Conservation (phyloP, 2,329 filamentous ascomycete genomes). For the Fusarium oligoseptatum region DNA sequence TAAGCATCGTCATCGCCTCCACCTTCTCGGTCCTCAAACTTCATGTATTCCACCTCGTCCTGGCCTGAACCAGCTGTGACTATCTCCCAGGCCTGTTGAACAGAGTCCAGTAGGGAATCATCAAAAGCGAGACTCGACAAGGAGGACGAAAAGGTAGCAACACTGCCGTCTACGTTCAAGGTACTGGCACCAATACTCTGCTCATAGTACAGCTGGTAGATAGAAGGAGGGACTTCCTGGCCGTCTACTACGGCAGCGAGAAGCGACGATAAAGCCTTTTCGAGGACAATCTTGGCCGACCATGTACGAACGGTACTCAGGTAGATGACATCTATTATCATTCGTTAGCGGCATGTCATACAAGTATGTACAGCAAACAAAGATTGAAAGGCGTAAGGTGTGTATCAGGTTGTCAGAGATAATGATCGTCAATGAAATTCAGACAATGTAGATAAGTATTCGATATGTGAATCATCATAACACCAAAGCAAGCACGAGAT, state of each 20-base stretch:
- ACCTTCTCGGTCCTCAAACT: conserved; percentile 81
- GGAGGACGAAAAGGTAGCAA: conserved; percentile 70
- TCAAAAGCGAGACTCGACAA: conserved; percentile 79
- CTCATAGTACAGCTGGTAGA: conserved; percentile 70
- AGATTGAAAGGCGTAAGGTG: conserved; percentile 40
- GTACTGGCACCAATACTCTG: conserved; percentile 55
- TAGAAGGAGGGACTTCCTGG: conserved; percentile 48
- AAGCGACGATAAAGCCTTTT: conserved; percentile 58
- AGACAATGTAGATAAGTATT: conserved; percentile 99
- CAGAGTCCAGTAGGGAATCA: conserved; percentile 75
- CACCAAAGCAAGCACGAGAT: conserved; percentile 53
- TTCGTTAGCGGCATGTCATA: conserved; percentile 50
- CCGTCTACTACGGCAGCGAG: conserved; percentile 50
- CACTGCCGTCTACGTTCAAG: conserved; percentile 53
- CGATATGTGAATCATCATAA: conserved; percentile 85
- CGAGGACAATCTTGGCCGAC: conserved; percentile 54
- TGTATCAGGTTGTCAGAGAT: conserved; percentile 91
- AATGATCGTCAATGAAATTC: conserved; percentile 88
- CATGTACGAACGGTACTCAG: conserved; percentile 53
- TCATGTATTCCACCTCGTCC: conserved; percentile 73
- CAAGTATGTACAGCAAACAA: conserved; percentile 9
- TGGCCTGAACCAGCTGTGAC: conserved; percentile 67
- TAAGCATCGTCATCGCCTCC: conserved; percentile 70
- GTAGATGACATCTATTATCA: conserved; percentile 50
- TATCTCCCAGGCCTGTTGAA: conserved; percentile 77